These are phyloP conservation scores for Rhizopogon rudus DNA, from an alignment of 768 basidiomycete species.

Conservation along the genomic window DNA sequence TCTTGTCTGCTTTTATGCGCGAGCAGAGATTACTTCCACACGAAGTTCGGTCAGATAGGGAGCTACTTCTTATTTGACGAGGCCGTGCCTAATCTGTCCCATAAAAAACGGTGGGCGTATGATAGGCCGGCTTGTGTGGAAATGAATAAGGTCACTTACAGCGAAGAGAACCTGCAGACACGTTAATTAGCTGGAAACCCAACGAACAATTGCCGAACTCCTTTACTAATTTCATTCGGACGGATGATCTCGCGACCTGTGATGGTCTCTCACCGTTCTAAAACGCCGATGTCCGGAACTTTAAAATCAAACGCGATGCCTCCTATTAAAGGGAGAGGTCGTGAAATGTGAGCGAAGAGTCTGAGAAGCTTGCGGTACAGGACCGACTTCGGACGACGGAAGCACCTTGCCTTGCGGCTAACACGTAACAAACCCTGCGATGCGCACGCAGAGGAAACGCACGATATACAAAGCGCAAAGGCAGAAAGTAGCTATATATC, in stretches of 20 bases:
- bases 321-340: constrained; percentile 13
- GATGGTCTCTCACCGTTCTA: constrained; percentile 18
- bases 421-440: constrained; percentile 3
- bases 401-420: constrained; percentile 1
- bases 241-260: constrained; percentile 6
- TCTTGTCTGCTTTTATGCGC: constrained; percentile 8
- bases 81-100: constrained; percentile 27
- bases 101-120: constrained; percentile 7
- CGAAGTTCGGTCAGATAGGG: constrained; percentile 24
- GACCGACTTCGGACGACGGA: neutral
- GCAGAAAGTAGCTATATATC: neutral
- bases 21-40: constrained; percentile 12
- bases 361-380: constrained; percentile 2
- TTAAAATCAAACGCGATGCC: constrained; percentile 27
- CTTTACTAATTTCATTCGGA: constrained; percentile 27
- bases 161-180: constrained; percentile 16
- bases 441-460: neutral
- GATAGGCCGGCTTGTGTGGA: constrained; percentile 19
- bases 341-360: constrained; percentile 19
- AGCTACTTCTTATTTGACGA: constrained; percentile 10
- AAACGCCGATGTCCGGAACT: constrained; percentile 13
- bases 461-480: neutral
- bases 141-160: constrained; percentile 27
- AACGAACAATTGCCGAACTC: constrained; percentile 24
- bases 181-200: constrained; percentile 20